These are phyloP conservation scores for Nicotiana knightiana DNA, from an alignment of 257 asterid species.

Conservation along the genomic window DNA sequence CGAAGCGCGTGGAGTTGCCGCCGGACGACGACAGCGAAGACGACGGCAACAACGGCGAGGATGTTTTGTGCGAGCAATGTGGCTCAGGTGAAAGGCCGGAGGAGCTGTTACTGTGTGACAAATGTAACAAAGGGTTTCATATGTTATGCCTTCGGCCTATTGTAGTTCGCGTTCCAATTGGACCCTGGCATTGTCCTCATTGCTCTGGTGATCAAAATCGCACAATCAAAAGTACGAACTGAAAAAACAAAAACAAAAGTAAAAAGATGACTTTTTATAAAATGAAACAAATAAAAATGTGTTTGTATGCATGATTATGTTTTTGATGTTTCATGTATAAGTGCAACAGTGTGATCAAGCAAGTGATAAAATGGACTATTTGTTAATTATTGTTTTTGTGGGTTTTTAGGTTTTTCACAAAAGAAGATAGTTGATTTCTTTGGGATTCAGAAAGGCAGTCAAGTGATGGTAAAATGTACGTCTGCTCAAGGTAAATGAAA, in stretches of 20 bases:
- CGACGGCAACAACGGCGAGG: neutral
- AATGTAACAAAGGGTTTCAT: conserved; percentile 64
- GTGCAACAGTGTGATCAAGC: neutral
- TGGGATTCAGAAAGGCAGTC: conserved; percentile 49
- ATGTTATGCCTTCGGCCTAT: conserved; percentile 74
- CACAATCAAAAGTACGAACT: conserved; percentile 47
- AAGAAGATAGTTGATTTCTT: conserved; percentile 67
- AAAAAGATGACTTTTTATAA: neutral
- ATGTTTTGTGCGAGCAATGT: conserved; percentile 58
- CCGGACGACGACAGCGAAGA: conserved; percentile 10
- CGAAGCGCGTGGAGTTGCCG: conserved; percentile 35
- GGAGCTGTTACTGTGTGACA: conserved; percentile 65
- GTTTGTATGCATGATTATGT: neutral
- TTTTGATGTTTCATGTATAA: neutral
- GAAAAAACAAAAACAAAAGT: neutral
- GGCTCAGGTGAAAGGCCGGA: conserved; percentile 62
- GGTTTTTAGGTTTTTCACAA: conserved; percentile 56
- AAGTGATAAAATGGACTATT: neutral
- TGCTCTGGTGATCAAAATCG: conserved; percentile 46
- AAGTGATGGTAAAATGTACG: conserved; percentile 28
- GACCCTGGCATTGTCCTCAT: conserved; percentile 65
- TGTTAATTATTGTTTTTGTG: neutral
- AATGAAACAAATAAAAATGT: neutral
- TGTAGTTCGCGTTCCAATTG: conserved; percentile 64
- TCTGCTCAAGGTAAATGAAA: conserved; percentile 53